Evolutionary conservation across 2,329 filamentous ascomycete genomes (phyloP).

Genomic region (Fusarium transvaalense): DNA sequence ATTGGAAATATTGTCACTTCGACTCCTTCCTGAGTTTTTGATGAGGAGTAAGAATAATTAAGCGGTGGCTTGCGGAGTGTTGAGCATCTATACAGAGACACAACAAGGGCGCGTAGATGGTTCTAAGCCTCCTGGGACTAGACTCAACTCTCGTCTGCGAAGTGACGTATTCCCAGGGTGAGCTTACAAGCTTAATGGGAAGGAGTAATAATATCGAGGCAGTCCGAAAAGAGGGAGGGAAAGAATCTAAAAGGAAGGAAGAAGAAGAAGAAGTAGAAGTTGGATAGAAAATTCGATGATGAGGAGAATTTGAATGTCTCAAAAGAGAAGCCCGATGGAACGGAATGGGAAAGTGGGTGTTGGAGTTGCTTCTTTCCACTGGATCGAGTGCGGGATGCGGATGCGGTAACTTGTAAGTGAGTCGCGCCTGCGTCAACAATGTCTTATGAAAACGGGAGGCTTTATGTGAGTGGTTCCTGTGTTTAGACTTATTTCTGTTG

Average conservation of each 20-base stretch:
- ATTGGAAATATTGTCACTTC: not conserved
- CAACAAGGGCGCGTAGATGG: constrained; percentile 15
- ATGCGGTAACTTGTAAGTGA: constrained; percentile 1
- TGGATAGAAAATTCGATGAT: constrained; percentile 16
- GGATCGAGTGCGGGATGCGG: constrained; percentile 10
- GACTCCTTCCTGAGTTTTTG: not conserved
- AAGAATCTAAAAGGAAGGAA: not conserved
- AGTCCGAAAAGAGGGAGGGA: constrained; percentile 2
- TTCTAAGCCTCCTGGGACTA: constrained; percentile 24
- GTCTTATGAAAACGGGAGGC: constrained; percentile 24
- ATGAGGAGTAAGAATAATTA: constrained; percentile 2
- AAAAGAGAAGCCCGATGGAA: constrained; percentile 14
- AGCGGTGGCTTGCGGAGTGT: constrained; percentile 17
- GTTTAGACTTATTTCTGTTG: not conserved
- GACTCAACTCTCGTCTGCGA: constrained; percentile 20
- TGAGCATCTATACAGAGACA: constrained; percentile 8
- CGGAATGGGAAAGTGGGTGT: constrained; percentile 28
- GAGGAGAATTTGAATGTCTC: constrained; percentile 18
- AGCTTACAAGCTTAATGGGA: not conserved
- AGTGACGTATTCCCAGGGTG: constrained; percentile 22
- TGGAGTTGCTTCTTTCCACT: constrained; percentile 7
- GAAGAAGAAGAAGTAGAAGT: constrained; percentile 2
- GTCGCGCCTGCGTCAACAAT: constrained; percentile 18
- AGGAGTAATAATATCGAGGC: not conserved
- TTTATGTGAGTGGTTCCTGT: constrained; percentile 9